Base-by-base conservation (phyloP, 129 eudicot genomes). In the Chrysanthemum lavandulifolium region DNA sequence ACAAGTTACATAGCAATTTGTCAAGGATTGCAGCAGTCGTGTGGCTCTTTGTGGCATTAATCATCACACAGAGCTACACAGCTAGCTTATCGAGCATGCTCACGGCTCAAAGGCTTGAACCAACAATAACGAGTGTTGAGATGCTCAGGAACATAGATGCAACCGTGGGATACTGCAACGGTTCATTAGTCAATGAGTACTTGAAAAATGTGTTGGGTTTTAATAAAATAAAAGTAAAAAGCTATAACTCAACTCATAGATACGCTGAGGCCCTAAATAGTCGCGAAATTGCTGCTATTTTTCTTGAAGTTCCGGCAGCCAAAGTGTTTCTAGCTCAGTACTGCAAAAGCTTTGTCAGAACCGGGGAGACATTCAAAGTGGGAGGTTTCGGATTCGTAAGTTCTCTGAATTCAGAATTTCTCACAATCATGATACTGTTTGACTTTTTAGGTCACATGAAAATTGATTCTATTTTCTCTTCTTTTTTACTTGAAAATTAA, bases 341-440 rank as follows among this genome's bases (percentile, higher is more conserved):
- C 54, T 85, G 88, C 84, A 82, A 55, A 54, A 84, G 84, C 58
- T 82, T 78, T 33, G 67, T 65, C 3, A 78, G 73, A 66, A 79
- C 82, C 5, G 87, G 93, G 21, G 80, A 82, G 33, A 82, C 79
- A n/a, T 87, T 73, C 71, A 79, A 82, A 76, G 77, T 81, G 69
- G 92, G 88, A 64, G 92, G 92, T 29, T 87, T 40, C 10, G 88
- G 92, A 76, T 87, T 72, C 27, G 92, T 87, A 76, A 84, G 79
- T 72, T 62, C 54, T 33, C 73, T 65, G 25, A 40, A 21, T 23
- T 50, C 61, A 55, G 29, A 51, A 68, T 45, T 50, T n/a, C 11
- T 74, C 56, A 65, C 66, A 49, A 74, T 31, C 14, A 16, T 5
- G 2, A 2, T 11, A 7, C 10, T 2, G 29, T 57, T 18, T 18